Conservation (phyloP, 306 rosid species). For the Citrullus amarus region DNA sequence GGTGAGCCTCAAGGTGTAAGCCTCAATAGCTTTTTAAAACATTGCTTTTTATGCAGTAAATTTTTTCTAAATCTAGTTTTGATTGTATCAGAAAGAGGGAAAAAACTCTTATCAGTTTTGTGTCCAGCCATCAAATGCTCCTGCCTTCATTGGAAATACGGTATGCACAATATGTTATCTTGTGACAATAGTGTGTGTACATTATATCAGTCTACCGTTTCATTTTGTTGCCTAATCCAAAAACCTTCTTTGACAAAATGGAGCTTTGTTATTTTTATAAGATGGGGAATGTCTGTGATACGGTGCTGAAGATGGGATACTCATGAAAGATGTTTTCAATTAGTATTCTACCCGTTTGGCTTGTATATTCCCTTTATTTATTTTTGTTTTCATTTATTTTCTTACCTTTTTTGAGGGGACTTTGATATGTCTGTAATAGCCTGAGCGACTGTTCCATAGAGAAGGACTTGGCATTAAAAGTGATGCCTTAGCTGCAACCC, state of each 20-base stretch:
- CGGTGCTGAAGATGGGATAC: background rate
- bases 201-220: background rate
- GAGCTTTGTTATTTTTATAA: background rate
- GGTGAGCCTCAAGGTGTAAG: too few relatives aligned
- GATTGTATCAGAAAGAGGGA: slow-evolving; percentile 49
- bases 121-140: slow-evolving; percentile 80
- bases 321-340: background rate
- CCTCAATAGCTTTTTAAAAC: too few relatives aligned
- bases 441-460: slow-evolving; percentile 98
- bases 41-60: background rate
- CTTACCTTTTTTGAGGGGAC: slow-evolving; percentile 18
- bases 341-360: background rate
- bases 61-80: slow-evolving; percentile 8
- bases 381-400: background rate
- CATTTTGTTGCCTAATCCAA: background rate
- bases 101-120: slow-evolving; percentile 71
- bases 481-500: slow-evolving; percentile 96
- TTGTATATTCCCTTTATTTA: background rate
- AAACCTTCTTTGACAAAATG: background rate
- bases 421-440: slow-evolving; percentile 62
- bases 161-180: slow-evolving; percentile 29
- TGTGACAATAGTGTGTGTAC: background rate
- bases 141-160: slow-evolving; percentile 88
- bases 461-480: slow-evolving; percentile 63
- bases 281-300: background rate